phyloP scores from a whole-genome alignment of 495 filamentous ascomycete genomes.

The Aspergillus sclerotiicarbonarius region DNA sequence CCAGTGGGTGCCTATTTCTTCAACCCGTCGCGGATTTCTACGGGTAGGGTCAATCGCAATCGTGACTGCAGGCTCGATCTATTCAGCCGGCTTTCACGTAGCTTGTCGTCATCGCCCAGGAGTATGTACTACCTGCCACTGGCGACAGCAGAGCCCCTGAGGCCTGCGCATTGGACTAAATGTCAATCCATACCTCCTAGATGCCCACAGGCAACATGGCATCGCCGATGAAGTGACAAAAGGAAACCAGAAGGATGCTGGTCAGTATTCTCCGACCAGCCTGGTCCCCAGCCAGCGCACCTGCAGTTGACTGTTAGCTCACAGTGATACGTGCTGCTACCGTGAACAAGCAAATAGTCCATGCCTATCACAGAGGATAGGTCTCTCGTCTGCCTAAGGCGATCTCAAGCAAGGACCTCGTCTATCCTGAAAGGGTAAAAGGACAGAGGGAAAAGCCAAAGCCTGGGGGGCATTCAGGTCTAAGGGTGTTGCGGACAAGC shows the following conservation, averaged over 20 bases:
- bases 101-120: not conserved
- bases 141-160: not conserved
- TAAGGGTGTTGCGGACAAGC: not conserved
- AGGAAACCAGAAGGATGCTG: no score
- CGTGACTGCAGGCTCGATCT: not conserved
- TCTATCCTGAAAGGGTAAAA: not conserved
- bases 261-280: no score
- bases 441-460: not conserved
- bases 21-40: not conserved
- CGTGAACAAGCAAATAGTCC: not conserved
- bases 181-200: not conserved
- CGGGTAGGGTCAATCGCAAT: not conserved
- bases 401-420: not conserved
- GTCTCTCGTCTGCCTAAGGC: not conserved
- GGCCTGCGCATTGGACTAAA: not conserved
- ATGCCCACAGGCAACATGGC: not conserved
- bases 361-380: not conserved
- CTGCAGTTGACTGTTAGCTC: not conserved
- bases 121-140: not conserved
- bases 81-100: not conserved
- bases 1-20: not conserved
- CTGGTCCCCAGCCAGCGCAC: not conserved
- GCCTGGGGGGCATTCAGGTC: not conserved
- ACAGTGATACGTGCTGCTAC: not conserved
- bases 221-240: not conserved